Base-by-base conservation (phyloP, 2,329 filamentous ascomycete genomes). In the Phialocephala subalpina region DNA sequence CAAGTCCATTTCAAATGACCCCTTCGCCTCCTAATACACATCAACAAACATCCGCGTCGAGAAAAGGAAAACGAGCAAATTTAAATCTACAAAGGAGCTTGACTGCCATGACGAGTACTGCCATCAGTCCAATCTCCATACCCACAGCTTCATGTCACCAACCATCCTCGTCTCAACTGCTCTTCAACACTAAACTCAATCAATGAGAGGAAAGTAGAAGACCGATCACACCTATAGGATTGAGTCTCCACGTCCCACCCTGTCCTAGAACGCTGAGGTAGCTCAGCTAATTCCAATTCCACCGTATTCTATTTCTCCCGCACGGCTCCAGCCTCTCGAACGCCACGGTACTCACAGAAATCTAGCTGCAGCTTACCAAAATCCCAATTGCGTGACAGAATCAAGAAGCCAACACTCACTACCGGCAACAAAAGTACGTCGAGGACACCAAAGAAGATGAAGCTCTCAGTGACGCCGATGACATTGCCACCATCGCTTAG, bases 391-490 rank as follows among this genome's bases (percentile, higher is more conserved):
- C 20, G 57, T 1, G 62, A 64, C 33, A 68, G 49, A 35, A 60
- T 14, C 36, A 69, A 56, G 57, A 69, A 60, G 7, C 49, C 45
- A 55, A 61, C 25, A n/a, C 86, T 85, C 68, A 90, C 90, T 7
- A 86, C 80, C 0, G 87, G 87, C 79, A 91, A 91, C 5, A 88
- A 83, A 3, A 90, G 67, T 7, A 91, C 76, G 63, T 92, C 89
- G 0, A 92, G 80, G 3, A 91, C 78, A 52, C 88, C 87, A 73
- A 91, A 92, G 74, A 91, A 90, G 65, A 90, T 79, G n/a, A 87
- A 86, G 73, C 91, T 88, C 0, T 84, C 85, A 73, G 91, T 88
- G 0, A 87, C 85, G 1, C 87, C 77, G 62, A 91, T 89, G 66
- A 88, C 77, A 71, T 90, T 90, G 18, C 86, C 87, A 38, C 87